Conservation (phyloP, 345 rosid species). For the Lepidium didymum region DNA sequence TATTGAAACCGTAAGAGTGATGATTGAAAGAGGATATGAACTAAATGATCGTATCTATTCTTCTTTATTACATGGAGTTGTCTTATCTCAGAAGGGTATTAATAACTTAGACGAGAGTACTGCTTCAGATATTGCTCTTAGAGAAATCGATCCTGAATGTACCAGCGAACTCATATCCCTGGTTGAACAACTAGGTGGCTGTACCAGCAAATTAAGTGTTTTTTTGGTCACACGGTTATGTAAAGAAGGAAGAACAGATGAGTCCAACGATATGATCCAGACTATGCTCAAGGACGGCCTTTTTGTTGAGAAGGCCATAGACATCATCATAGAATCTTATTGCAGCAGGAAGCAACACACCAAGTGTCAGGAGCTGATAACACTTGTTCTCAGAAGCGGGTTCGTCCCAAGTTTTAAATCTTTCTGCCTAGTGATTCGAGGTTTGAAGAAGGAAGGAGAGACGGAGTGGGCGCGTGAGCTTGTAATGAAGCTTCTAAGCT, state of each 20-base stretch:
- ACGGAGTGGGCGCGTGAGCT: constrained; percentile 27
- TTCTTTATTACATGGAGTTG: constrained; percentile 29
- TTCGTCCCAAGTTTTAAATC: constrained; percentile 37
- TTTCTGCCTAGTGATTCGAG: constrained; percentile 32
- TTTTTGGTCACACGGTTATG: constrained; percentile 32
- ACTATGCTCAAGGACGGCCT: constrained; percentile 17
- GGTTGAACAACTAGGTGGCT: constrained; percentile 30
- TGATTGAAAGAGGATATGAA: constrained; percentile 37
- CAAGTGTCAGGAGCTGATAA: constrained; percentile 29
- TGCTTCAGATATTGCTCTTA: constrained; percentile 4
- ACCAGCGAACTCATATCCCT: constrained; percentile 20
- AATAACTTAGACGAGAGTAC: background rate
- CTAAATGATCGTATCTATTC: constrained; percentile 30
- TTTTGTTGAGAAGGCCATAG: constrained; percentile 32
- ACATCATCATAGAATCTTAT: constrained; percentile 30
- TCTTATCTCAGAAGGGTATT: constrained; percentile 6
- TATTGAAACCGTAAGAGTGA: constrained; percentile 29
- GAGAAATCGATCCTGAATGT: constrained; percentile 30
- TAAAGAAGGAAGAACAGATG: constrained; percentile 30
- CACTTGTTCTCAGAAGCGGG: constrained; percentile 23
- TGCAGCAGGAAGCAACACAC: constrained; percentile 26
- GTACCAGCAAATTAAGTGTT: constrained; percentile 22
- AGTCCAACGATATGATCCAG: constrained; percentile 23
- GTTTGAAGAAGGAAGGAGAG: constrained; percentile 32
- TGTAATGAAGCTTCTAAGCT: constrained; percentile 32